Conservation (phyloP, 345 rosid genomes). For the Camelina sativa region DNA sequence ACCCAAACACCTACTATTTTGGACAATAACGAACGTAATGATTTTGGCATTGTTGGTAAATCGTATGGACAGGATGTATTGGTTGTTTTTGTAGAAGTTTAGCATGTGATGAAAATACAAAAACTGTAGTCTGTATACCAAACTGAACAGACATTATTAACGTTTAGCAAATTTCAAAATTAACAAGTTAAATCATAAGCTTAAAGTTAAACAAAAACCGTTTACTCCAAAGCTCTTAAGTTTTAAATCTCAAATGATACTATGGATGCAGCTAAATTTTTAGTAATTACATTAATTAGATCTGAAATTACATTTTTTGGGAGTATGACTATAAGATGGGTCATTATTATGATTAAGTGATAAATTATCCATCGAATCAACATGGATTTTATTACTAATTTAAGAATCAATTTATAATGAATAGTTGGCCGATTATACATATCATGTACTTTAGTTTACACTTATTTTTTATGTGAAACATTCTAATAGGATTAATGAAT, state of each 20-base stretch:
- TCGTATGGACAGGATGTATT: not conserved
- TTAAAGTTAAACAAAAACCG: too few relatives aligned
- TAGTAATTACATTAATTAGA: too few relatives aligned
- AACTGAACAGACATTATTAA: not conserved
- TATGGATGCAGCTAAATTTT: too few relatives aligned
- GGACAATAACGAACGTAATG: not conserved
- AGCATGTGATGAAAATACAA: not conserved
- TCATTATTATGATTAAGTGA: not conserved
- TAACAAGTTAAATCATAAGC: too few relatives aligned
- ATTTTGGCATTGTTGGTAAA: not conserved
- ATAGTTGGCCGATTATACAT: not conserved
- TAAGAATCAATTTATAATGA: not conserved
- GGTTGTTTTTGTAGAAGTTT: not conserved
- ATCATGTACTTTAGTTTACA: not conserved
- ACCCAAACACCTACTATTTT: not conserved
- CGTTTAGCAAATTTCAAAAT: not conserved
- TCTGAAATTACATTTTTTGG: too few relatives aligned
- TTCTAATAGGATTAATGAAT: not conserved
- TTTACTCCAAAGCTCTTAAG: not conserved
- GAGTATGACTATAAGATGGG: not conserved
- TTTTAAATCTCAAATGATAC: too few relatives aligned
- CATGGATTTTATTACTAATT: not conserved
- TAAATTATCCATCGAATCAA: not conserved
- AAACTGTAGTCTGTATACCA: not conserved
- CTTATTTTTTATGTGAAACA: not conserved